Conservation (phyloP, 1,284 basidiomycete genomes). For the Irpex lacteus region DNA sequence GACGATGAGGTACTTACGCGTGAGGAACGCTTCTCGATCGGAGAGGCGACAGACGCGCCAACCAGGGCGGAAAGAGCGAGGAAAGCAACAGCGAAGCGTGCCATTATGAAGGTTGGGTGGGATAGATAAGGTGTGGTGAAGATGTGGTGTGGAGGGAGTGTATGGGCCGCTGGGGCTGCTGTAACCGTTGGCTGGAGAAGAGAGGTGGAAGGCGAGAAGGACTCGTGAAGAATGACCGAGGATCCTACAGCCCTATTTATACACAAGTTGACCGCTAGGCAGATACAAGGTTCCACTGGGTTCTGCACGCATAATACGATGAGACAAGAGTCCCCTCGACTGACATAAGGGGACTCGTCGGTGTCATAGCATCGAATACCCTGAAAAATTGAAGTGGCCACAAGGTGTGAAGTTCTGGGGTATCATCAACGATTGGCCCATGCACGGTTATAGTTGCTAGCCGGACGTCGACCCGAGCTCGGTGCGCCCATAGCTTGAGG, state of each 20-base stretch:
- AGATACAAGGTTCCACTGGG: not conserved
- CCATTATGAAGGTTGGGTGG: slow-evolving; percentile 31
- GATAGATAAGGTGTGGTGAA: slow-evolving; percentile 7
- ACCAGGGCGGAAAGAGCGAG: slow-evolving; percentile 42
- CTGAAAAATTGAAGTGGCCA: not conserved
- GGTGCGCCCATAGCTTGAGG: not conserved
- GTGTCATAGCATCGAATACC: not conserved
- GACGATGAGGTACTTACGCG: slow-evolving; percentile 37
- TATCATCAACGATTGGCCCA: not conserved
- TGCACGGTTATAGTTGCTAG: not conserved
- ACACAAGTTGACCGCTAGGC: not conserved
- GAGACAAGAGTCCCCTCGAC: not conserved
- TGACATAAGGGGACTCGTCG: not conserved
- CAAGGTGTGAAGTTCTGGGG: not conserved
- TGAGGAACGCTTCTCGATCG: slow-evolving; percentile 48
- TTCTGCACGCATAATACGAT: not conserved
- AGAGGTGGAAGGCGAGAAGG: slow-evolving; percentile 16
- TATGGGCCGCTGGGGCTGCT: slow-evolving; percentile 1
- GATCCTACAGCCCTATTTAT: not conserved
- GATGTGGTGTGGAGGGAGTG: slow-evolving; percentile 5
- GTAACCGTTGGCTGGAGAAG: slow-evolving; percentile 3
- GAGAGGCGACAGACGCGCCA: slow-evolving; percentile 42
- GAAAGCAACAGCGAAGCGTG: slow-evolving; percentile 38
- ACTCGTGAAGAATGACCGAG: slow-evolving; percentile 20
- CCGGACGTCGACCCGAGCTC: not conserved